Conservation (phyloP, 352 stramenopile genomes). For the Plasmopara viticola region DNA sequence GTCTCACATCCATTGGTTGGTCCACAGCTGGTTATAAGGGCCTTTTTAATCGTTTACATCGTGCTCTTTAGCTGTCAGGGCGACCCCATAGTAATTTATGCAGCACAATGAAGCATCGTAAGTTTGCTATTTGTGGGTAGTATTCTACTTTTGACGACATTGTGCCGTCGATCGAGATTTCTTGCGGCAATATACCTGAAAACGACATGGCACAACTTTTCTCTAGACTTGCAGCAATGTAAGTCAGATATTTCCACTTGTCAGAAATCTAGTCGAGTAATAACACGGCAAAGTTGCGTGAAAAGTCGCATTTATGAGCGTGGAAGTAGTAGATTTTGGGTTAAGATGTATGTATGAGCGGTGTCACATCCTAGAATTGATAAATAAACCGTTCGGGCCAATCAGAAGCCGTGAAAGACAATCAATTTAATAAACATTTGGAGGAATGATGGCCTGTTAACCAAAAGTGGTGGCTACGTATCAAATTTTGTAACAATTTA, state of each 20-base stretch:
- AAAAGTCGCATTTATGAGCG: too few relatives aligned
- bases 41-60: constrained; percentile 1
- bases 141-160: constrained; percentile 34
- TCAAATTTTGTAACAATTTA: too few relatives aligned
- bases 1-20: constrained; percentile 20
- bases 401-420: too few relatives aligned
- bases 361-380: too few relatives aligned
- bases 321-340: too few relatives aligned
- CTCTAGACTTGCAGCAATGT: constrained; percentile 10
- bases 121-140: constrained; percentile 30
- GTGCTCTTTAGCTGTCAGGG: constrained; percentile 1
- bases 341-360: too few relatives aligned
- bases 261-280: background rate
- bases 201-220: constrained; percentile 37
- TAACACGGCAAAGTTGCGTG: background rate
- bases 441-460: too few relatives aligned
- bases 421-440: too few relatives aligned
- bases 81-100: constrained; percentile 7
- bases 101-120: constrained; percentile 16
- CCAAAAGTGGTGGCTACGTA: too few relatives aligned
- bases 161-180: constrained; percentile 53
- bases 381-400: too few relatives aligned
- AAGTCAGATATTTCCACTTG: too few relatives aligned
- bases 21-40: constrained; percentile 17
- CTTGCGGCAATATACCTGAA: constrained; percentile 19